Conservation (phyloP, 2,329 filamentous ascomycete genomes). For the Pestalotiopsis sp. region DNA sequence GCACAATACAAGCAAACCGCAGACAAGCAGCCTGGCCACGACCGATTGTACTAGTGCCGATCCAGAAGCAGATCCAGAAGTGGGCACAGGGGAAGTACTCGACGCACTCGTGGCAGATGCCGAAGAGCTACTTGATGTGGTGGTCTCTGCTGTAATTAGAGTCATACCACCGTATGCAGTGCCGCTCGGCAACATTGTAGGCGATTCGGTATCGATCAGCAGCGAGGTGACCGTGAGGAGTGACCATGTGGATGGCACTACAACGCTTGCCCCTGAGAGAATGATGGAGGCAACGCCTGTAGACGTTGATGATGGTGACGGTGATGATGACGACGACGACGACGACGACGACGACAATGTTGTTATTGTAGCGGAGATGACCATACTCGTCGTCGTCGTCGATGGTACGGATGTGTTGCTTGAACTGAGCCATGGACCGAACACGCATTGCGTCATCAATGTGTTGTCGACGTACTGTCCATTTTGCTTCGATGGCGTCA, state of each 20-base stretch:
- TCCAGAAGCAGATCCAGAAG: background rate
- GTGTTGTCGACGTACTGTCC: conserved; percentile 38
- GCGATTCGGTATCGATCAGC: conserved; percentile 20
- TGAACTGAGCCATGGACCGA: conserved; percentile 36
- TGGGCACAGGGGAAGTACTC: background rate
- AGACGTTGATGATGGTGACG: conserved; percentile 1
- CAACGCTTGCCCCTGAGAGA: conserved; percentile 1
- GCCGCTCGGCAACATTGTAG: conserved; percentile 2
- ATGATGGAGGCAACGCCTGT: background rate
- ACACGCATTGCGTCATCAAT: conserved; percentile 45
- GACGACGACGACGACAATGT: background rate
- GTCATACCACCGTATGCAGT: background rate
- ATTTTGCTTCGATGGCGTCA: conserved; percentile 41
- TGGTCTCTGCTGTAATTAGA: background rate
- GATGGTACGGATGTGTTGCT: conserved; percentile 13
- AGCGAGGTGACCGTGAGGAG: conserved; percentile 16
- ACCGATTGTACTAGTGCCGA: background rate
- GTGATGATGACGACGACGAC: conserved; percentile 13
- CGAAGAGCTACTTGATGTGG: background rate
- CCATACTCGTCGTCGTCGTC: background rate
- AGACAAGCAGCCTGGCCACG: background rate
- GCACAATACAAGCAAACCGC: background rate
- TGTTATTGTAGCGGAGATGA: background rate
- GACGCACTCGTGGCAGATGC: background rate
- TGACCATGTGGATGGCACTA: background rate